A percentile compares a stretch with the other conserved stretches of the same genome.
Evolutionary conservation across 2,329 filamentous ascomycete genomes (phyloP).

Genomic region (Cladophialophora chaetospira): DNA sequence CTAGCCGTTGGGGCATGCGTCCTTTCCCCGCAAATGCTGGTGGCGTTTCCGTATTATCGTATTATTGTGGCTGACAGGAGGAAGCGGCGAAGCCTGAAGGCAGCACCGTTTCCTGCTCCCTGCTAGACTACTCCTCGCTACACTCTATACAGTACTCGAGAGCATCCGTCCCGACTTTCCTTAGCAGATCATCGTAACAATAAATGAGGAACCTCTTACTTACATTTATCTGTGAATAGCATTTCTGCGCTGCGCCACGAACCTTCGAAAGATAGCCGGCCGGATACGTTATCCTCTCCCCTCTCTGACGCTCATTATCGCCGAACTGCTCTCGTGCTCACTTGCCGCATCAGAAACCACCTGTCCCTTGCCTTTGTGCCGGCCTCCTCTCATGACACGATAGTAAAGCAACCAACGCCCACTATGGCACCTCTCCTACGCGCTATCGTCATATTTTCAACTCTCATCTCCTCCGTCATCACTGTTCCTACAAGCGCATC

Average conservation of each 20-base stretch:
- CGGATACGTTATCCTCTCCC: not conserved
- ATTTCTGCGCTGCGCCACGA: not conserved
- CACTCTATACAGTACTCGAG: not conserved
- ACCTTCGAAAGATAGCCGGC: not conserved
- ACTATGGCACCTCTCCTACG: slow-evolving; percentile 23
- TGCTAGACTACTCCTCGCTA: not conserved
- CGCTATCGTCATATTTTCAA: slow-evolving; percentile 18
- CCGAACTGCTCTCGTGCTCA: slow-evolving; percentile 11
- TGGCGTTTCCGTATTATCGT: not conserved
- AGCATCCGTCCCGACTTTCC: not conserved
- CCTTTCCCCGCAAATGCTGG: not conserved
- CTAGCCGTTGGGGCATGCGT: not conserved
- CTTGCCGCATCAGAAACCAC: slow-evolving; percentile 7
- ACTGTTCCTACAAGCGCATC: slow-evolving; percentile 23
- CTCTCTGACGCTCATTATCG: not conserved
- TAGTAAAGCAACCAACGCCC: slow-evolving; percentile 7
- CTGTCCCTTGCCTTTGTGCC: not conserved
- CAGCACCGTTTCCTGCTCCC: not conserved
- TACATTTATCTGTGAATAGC: no score
- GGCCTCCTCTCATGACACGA: slow-evolving; percentile 13
- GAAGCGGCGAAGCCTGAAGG: not conserved
- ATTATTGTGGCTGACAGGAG: not conserved
- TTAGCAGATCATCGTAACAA: not conserved
- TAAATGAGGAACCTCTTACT: no score
- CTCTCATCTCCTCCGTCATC: slow-evolving; percentile 11